Conservation (phyloP, 2,329 filamentous ascomycete genomes). For the Elsinoe batatas region DNA sequence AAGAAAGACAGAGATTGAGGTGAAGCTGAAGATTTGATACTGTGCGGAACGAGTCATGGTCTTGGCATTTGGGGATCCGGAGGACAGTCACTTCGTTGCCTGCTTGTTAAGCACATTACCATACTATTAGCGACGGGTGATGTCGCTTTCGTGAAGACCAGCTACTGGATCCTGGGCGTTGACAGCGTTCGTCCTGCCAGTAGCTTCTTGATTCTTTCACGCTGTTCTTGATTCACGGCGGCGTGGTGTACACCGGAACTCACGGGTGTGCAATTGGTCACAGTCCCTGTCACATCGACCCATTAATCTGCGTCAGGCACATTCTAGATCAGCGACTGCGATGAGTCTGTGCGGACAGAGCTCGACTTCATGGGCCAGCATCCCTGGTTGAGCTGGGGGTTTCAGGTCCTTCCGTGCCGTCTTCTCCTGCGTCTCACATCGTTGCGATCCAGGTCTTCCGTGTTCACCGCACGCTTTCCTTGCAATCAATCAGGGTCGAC, state of each 20-base stretch:
- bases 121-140: no score
- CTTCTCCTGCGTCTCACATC: neutral
- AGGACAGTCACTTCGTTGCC: neutral
- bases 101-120: no score
- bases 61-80: neutral
- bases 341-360: neutral
- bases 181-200: no score
- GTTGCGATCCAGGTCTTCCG: neutral
- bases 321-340: no score
- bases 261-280: no score
- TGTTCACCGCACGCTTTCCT: neutral
- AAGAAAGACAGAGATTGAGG: slow-evolving; percentile 24
- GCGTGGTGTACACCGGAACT: no score
- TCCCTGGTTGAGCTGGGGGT: neutral
- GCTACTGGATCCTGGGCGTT: no score
- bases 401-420: neutral
- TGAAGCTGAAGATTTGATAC: slow-evolving; percentile 10
- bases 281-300: no score
- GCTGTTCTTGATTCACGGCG: no score
- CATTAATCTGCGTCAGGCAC: no score
- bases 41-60: slow-evolving; percentile 7
- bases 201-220: no score
- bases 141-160: no score
- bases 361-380: neutral
- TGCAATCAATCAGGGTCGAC: neutral